These are phyloP conservation scores for Avicennia marina DNA, from an alignment of 257 asterid genomes.

Conservation along the genomic window DNA sequence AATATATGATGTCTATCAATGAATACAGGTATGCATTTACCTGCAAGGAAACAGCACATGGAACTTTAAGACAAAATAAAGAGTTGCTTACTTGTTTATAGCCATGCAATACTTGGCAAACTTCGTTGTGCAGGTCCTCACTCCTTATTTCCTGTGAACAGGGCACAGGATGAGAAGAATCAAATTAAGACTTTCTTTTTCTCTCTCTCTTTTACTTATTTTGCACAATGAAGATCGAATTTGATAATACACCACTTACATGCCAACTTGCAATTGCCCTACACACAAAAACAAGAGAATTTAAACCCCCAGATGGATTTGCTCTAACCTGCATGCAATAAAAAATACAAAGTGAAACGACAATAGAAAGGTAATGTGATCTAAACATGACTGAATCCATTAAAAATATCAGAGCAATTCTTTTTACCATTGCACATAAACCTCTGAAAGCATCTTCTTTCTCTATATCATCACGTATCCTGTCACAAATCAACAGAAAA, in stretches of 20 bases:
- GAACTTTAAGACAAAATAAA: background rate
- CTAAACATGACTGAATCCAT: too few relatives aligned
- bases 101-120: conserved; percentile 87
- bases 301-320: conserved; percentile 88
- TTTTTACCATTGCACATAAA: conserved; percentile 83
- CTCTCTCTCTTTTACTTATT: too few relatives aligned
- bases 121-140: conserved; percentile 77
- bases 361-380: too few relatives aligned
- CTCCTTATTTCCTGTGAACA: conserved; percentile 82
- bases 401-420: background rate
- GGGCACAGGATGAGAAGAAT: conserved; percentile 15
- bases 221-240: too few relatives aligned
- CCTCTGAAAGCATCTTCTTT: conserved; percentile 97
- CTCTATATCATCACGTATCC: conserved; percentile 97
- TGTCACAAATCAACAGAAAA: conserved; percentile 24
- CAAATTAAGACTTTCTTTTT: too few relatives aligned
- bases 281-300: conserved; percentile 72
- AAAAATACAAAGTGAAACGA: conserved; percentile 4
- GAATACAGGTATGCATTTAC: too few relatives aligned
- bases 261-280: conserved; percentile 98
- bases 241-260: conserved; percentile 46
- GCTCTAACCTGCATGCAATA: conserved; percentile 65
- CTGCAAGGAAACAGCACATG: background rate
- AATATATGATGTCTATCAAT: too few relatives aligned
- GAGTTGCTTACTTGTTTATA: conserved; percentile 72